Percentiles rank a stretch among this genome's conserved stretches.
Evolutionary conservation across 306 rosid species (phyloP).

Genomic region (Vicia villosa): DNA sequence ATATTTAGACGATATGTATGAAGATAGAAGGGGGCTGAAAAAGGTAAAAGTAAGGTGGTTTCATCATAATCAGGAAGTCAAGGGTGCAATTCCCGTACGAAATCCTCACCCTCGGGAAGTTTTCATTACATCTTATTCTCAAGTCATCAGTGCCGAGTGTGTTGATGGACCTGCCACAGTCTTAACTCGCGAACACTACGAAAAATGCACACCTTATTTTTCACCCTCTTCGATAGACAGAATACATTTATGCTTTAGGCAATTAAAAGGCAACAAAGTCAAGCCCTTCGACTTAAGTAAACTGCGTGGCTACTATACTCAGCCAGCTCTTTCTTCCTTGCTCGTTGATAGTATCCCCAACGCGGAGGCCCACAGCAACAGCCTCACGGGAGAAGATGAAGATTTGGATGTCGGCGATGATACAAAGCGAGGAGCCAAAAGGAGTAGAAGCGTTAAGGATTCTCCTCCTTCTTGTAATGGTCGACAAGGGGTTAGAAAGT

Average conservation of each 20-base stretch:
- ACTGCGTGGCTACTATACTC: conserved; percentile 80
- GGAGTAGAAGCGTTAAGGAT: conserved; percentile 50
- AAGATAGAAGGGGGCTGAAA: conserved; percentile 91
- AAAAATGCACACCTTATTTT: conserved; percentile 62
- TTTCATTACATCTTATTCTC: conserved; percentile 87
- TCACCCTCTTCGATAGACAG: conserved; percentile 62
- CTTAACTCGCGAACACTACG: conserved; percentile 81
- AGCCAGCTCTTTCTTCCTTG: conserved; percentile 79
- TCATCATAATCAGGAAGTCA: conserved; percentile 94
- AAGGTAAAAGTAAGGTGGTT: conserved; percentile 98
- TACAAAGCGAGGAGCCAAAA: conserved; percentile 66
- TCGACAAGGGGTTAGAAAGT: conserved; percentile 55
- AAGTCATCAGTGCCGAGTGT: conserved; percentile 96
- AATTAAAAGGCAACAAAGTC: conserved; percentile 81
- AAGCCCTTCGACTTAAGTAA: conserved; percentile 89
- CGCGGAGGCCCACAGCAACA: conserved; percentile 43
- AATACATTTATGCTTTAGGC: conserved; percentile 84
- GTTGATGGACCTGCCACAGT: conserved; percentile 92
- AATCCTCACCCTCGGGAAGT: conserved; percentile 94
- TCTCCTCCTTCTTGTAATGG: conserved; percentile 27
- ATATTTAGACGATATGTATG: conserved; percentile 95
- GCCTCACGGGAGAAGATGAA: conserved; percentile 60
- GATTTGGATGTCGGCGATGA: conserved; percentile 54
- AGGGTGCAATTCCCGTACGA: conserved; percentile 65
- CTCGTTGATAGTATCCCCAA: conserved; percentile 51